Evolutionary conservation across 257 asterid genomes (phyloP), one percentile per base, ranked within the genome.

Genomic region (Salvia miltiorrhiza): DNA sequence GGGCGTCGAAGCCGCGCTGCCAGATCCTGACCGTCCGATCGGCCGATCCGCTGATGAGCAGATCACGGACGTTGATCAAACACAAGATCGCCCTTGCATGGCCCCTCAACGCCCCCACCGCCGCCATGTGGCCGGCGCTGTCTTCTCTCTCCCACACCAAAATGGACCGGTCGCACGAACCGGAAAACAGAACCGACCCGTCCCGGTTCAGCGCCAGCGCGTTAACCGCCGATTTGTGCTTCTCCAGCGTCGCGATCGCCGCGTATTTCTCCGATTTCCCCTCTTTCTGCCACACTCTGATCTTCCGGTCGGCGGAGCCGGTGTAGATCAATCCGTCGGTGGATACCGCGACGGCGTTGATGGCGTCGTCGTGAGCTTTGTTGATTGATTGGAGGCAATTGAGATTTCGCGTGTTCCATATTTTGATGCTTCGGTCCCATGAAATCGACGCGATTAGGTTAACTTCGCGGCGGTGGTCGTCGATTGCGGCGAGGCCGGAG

Each of bases 121-220:
- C 90, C 86, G 72, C 87, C 98, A 90, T 90, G 28, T 90, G 82
- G n/a, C 80, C 77, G 0, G 91, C 97, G 65, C 95, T 83, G 54
- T 80, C 93, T 49, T 88, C 98, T 33, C 87, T 90, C 6, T 90
- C 98, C 98, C 98, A 93, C n/a, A 93, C 98, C 76, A 93, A 44
- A 26, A 90, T 88, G 20, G 98, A 93, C 49, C 98, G 69, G 52
- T 93, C 98, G 63, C 88, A 82, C 1, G 98, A 77, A 26, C 97
- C 97, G 68, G 98, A 92, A 63, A 85, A 92, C 17, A 92, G 67
- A 62, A 88, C 82, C 59, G 95, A 86, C 45, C 92, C 95, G 72
- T 85, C 87, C 0, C 14, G 33, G 16, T 57, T 81, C 84, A 90
- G 70, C 0, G 95, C 86, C 5, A 93, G 17, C 3, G 98, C 96